A percentile compares a stretch with the other conserved stretches of the same genome.
phyloP scores from a whole-genome alignment of 129 eudicot species.

The Tagetes patula region DNA sequence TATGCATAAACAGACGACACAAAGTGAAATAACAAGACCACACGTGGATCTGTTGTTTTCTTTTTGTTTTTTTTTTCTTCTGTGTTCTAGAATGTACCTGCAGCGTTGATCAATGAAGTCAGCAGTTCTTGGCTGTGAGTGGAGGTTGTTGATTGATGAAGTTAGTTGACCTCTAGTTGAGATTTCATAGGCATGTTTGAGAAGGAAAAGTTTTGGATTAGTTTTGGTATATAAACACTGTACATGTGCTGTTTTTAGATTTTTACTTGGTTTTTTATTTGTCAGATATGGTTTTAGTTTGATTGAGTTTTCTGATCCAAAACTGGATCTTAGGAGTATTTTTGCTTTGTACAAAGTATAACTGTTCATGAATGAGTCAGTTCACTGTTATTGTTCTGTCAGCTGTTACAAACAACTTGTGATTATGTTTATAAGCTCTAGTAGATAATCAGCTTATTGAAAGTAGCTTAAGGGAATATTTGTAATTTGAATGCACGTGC shows the following conservation, averaged over 20 bases:
- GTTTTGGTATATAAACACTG: constrained; percentile 42
- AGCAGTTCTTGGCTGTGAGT: constrained; percentile 1
- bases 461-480: no score
- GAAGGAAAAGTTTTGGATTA: constrained; percentile 35
- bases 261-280: not conserved
- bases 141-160: constrained; percentile 20
- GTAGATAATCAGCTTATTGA: no score
- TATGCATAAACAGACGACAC: constrained; percentile 7
- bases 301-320: constrained; percentile 33
- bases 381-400: not conserved
- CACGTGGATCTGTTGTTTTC: constrained; percentile 20
- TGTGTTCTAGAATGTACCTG: not conserved
- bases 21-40: constrained; percentile 9
- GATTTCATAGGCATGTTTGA: constrained; percentile 25
- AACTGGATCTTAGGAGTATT: constrained; percentile 28
- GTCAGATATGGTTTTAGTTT: constrained; percentile 24
- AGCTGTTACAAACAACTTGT: not conserved
- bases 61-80: constrained; percentile 1
- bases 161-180: constrained; percentile 19
- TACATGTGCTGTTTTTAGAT: constrained; percentile 20
- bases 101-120: constrained; percentile 13
- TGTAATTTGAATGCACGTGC: no score
- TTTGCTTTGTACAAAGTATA: constrained; percentile 31
- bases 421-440: not conserved
- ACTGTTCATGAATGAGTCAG: not conserved